Base-by-base conservation (phyloP, 176 grass and related monocot species). In the Carex littledalei region DNA sequence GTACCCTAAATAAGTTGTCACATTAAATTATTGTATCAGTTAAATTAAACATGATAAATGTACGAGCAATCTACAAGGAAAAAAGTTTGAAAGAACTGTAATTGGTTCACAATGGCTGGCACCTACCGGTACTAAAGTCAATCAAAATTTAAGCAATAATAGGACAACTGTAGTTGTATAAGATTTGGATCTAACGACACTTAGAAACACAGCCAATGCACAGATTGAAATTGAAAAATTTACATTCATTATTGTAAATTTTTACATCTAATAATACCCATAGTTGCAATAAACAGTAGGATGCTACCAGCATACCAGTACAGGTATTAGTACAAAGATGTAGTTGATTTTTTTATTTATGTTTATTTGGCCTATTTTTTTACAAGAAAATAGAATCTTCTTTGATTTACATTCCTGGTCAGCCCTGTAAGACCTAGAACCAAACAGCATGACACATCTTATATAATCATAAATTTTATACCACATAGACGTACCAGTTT, bases 161-260 rank as follows among this genome's bases (percentile, higher is more conserved):
- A 72, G 6, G 41, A 49, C 39, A 45, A n/a, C 2, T 47, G 14
- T n/a, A 37, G 14, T 75, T 50, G n/a, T 50, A 75, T 50, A 75
- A 74, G 39, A 24, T 24, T 2, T 12, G 47, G 21, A 26, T 53
- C 13, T 16, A 53, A 9, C 0, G 7, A 78, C 5, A 77, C 50
- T 13, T 26, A 54, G 8, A 0, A 76, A 26, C 47, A 53, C n/a
- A 54, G 4, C 4, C 47, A 76, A 54, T 52, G 47, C 12, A 76
- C 12, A 52, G 0, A 24, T 54, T 15, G 12, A 24, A 76, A 54
- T 47, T 76, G 12, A 50, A 78, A 29, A 55, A 55, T 78, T 31
- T 78, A 78, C 63, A 83, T 53, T 66, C 18, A 83, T 83, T 83
- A 83, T 66, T 83, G 61, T 67, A 54, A 16, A 15, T 65, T 55